Conservation (phyloP, 805 yeast species). For the Candida michaelii region DNA sequence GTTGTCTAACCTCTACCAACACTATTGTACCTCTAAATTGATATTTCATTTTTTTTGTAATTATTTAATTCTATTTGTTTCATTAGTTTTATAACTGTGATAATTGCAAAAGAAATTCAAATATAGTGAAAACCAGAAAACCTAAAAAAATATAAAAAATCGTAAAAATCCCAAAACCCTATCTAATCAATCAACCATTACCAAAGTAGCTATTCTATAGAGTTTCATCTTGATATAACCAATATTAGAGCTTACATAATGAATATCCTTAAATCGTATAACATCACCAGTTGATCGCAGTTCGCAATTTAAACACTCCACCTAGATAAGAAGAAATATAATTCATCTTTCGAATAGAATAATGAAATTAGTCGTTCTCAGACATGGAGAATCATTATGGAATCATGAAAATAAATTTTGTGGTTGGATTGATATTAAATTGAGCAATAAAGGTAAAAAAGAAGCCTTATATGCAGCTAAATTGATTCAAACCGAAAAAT, state of each 20-base stretch:
- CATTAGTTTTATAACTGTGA: not conserved
- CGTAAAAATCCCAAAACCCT: not conserved
- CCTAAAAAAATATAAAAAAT: conserved; percentile 1
- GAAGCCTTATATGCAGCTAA: conserved; percentile 43
- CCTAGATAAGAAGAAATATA: not conserved
- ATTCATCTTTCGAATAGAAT: not conserved
- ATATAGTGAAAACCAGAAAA: not conserved
- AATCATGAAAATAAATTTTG: conserved; percentile 44
- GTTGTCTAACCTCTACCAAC: too few species aligned
- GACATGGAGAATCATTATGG: conserved; percentile 47
- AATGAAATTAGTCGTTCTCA: conserved; percentile 33
- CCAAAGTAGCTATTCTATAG: too few species aligned
- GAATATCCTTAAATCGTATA: not conserved
- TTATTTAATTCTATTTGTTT: not conserved
- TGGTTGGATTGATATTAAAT: conserved; percentile 47
- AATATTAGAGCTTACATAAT: not conserved
- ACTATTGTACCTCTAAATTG: too few species aligned
- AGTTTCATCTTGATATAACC: not conserved
- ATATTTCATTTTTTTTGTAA: not conserved
- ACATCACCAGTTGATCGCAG: conserved; percentile 5
- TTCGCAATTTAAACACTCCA: conserved; percentile 1
- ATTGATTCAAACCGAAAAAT: conserved; percentile 22
- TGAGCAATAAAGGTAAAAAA: conserved; percentile 34
- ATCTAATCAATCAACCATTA: not conserved
- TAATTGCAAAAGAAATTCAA: not conserved